Base-by-base conservation (phyloP, 192 early-diverging fungal species). In the Coemansia sp. region DNA sequence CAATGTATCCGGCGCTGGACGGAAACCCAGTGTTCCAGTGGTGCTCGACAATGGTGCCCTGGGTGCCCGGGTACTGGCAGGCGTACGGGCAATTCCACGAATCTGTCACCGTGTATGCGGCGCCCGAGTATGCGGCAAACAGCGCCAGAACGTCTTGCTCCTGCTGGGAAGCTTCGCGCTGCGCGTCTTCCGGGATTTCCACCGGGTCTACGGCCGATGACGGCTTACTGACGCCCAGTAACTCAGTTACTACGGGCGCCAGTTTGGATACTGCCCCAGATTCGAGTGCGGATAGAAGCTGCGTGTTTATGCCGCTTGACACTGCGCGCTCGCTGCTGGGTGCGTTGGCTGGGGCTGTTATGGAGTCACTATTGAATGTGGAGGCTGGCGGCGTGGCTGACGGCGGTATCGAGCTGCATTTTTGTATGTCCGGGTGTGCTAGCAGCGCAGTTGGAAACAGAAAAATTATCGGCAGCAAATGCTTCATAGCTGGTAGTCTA, bases 41-140 rank as follows among this genome's bases (percentile, higher is more conserved):
- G 41, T 65, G 55, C 38, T 76, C 67, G 17, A 76, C 42, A 31
- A 66, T 29, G 1, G 74, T 76, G 20, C 36, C 62, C 46, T 76
- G 36, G 0, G 67, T 70, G n/a, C 62, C 74, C 0, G 67, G 62
- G n/a, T 62, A 56, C 42, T 66, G 42, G 42, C 74, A 76, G 5
- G 61, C 62, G 34, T 62, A 67, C 12, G 8, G 19, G 31, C 74
- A 76, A 42, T 58, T 47, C 74, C 67, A 76, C 23, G 52, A 40
- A 21, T 62, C 34, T 3, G 59, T 50, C 21, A 76, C 74, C 0
- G 55, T 67, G 28, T 75, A 75, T 6, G 71, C 71, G 5, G 71
- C 71, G 11, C 71, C 71, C 7, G 71, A 50, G 40, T 75, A 75
- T 9, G 64, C 61, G 2, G 64, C 71, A 44, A 62, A 64, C 15